A percentile compares a stretch with the other conserved stretches of the same genome.
phyloP scores from a whole-genome alignment of 192 early-diverging fungal species.

The Linnemannia schmuckeri region DNA sequence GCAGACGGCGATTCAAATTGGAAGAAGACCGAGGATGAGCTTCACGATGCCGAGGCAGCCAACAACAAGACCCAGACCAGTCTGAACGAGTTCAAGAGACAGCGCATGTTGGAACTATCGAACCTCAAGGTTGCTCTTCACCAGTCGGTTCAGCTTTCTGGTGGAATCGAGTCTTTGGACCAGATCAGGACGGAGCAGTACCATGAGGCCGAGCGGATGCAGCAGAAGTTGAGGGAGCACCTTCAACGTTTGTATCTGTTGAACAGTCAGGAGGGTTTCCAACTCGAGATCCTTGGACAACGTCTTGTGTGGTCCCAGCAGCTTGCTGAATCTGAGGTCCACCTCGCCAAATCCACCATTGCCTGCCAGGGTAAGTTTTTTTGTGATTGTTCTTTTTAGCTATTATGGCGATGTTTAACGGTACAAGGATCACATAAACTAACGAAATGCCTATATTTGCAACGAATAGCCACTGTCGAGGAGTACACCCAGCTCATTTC shows the following conservation, averaged over 20 bases:
- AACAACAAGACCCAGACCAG: slow-evolving; percentile 31
- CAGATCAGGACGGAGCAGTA: slow-evolving; percentile 41
- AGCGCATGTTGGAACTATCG: slow-evolving; percentile 40
- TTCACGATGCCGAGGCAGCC: slow-evolving; percentile 34
- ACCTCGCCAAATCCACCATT: slow-evolving; percentile 10
- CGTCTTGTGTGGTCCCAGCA: slow-evolving; percentile 52
- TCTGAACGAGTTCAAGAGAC: slow-evolving; percentile 36
- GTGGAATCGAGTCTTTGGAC: slow-evolving; percentile 41
- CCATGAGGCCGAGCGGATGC: slow-evolving; percentile 40
- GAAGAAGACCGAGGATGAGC: slow-evolving; percentile 51
- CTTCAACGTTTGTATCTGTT: slow-evolving; percentile 25
- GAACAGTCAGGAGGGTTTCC: slow-evolving; percentile 40
- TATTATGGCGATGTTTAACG: too few species aligned
- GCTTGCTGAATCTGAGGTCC: slow-evolving; percentile 21
- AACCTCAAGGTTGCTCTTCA: slow-evolving; percentile 37
- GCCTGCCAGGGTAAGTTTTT: slow-evolving; percentile 28
- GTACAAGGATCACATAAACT: background rate
- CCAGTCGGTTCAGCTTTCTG: slow-evolving; percentile 38
- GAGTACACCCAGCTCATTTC: slow-evolving; percentile 22
- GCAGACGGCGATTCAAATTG: slow-evolving; percentile 49
- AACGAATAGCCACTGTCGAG: slow-evolving; percentile 19
- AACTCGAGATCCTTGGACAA: slow-evolving; percentile 52
- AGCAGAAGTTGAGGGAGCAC: slow-evolving; percentile 26
- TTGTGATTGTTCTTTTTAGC: background rate
- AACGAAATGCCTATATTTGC: background rate